Base-by-base conservation (phyloP, 805 yeast species). In the Vanderwaltozyma polyspora region DNA sequence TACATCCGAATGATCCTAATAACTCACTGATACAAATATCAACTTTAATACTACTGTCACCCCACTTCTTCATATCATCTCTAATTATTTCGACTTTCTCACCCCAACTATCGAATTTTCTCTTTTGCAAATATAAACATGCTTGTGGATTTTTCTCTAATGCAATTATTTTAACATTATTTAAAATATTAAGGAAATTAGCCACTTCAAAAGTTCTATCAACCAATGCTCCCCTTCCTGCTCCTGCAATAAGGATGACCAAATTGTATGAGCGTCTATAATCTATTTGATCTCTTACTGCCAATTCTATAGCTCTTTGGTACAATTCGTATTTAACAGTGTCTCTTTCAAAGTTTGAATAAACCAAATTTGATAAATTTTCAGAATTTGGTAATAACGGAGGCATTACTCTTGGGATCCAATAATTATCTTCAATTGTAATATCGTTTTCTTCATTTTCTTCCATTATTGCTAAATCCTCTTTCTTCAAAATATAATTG, bases 1-100 rank as follows among this genome's bases (percentile, higher is more conserved):
- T 89, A 54, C 93, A 89, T 4, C 94, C 96, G 60, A 89, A 81
- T 12, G 94, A 82, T 5, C 96, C 96, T 19, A 87, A 56, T 6
- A 89, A 60, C 53, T 87, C 96, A 29, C 93, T 79, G 1, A 89
- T 67, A 7, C 86, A 68, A 28, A 87, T 48, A 48, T 81, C 69
- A 36, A 68, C 66, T 13, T 62, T 60, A 10, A 51, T 40, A 6
- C 42, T 43, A n/a, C 27, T 26, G 3, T 63, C 64, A 7, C 48
- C 35, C 76, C 77, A 72, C 3, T 47, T 40, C 13, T 91, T 59
- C 55, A 76, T 70, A 55, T 87, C 94, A 3, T 60, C 63, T 28
- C 65, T 57, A 3, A 79, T 51, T 2, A 86, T 53, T 7, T 63
- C 51, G 1, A 82, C 79, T 5, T 47, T 35, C 30, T 59, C 51